Percentiles rank a stretch among this genome's conserved stretches.
These are phyloP conservation scores for Thamnidium elegans DNA, from an alignment of 192 early-diverging fungal species.

Conservation along the genomic window DNA sequence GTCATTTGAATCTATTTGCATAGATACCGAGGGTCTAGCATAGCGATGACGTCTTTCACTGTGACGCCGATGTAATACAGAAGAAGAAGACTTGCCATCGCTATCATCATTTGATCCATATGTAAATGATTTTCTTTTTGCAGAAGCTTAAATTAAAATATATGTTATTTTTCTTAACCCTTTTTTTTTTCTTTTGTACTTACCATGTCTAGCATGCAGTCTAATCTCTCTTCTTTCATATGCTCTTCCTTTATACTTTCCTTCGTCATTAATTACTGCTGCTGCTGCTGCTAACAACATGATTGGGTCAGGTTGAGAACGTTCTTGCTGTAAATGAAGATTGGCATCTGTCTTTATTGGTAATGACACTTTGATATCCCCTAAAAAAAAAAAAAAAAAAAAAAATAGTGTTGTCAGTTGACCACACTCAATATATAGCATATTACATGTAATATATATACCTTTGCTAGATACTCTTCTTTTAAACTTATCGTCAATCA, in stretches of 20 bases:
- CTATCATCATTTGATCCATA: slow-evolving; percentile 5
- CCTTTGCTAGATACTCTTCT: neutral
- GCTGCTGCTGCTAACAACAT: slow-evolving; percentile 28
- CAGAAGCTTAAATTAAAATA: slow-evolving; percentile 1
- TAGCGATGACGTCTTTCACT: slow-evolving; percentile 6
- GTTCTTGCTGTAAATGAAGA: neutral
- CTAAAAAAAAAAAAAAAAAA: neutral
- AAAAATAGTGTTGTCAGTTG: neutral
- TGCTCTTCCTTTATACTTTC: slow-evolving; percentile 9
- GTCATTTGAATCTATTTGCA: neutral
- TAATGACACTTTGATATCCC: neutral
- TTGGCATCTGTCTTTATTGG: slow-evolving; percentile 5
- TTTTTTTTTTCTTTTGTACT: neutral
- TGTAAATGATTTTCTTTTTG: slow-evolving; percentile 1
- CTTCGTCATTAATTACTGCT: slow-evolving; percentile 17
- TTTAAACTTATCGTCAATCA: slow-evolving; percentile 1
- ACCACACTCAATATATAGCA: neutral
- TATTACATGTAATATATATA: neutral
- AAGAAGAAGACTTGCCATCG: neutral
- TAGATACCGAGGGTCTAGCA: slow-evolving; percentile 4
- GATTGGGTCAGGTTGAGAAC: slow-evolving; percentile 22
- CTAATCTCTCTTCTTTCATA: slow-evolving; percentile 17
- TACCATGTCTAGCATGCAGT: slow-evolving; percentile 9
- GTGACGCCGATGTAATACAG: neutral
- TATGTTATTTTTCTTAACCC: neutral